Percentiles rank a stretch among this genome's conserved stretches.
phyloP scores from a whole-genome alignment of 108 stramenopile genomes.

The Nitzschia sp. region DNA sequence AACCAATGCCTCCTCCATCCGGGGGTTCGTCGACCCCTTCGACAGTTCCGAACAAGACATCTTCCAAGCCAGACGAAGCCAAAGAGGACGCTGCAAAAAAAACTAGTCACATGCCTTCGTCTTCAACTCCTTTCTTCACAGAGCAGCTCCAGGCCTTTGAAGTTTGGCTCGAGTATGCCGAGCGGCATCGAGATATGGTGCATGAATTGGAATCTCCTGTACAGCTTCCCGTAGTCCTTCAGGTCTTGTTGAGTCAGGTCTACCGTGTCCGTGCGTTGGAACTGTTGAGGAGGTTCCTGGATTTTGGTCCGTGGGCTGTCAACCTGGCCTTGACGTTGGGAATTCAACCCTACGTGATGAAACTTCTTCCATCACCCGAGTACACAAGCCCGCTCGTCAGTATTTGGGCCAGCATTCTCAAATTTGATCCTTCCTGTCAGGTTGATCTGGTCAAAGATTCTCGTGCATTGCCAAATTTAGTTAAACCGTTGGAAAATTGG shows the following conservation, averaged over 20 bases:
- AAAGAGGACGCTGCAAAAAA: background rate
- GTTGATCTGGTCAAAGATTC: slow-evolving; percentile 90
- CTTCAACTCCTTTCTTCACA: slow-evolving; percentile 89
- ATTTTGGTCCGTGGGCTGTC: slow-evolving; percentile 93
- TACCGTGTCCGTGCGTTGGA: slow-evolving; percentile 90
- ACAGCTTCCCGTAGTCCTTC: slow-evolving; percentile 96
- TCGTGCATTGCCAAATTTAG: slow-evolving; percentile 74
- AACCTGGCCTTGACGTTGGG: slow-evolving; percentile 92
- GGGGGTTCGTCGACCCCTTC: background rate
- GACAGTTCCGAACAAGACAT: background rate
- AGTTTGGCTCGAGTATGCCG: slow-evolving; percentile 93
- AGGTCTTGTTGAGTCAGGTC: slow-evolving; percentile 87
- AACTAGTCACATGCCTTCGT: slow-evolving; percentile 12
- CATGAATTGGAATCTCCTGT: slow-evolving; percentile 74
- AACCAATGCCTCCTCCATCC: background rate
- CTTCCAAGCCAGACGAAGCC: background rate
- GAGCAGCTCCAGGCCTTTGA: slow-evolving; percentile 98
- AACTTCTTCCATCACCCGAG: slow-evolving; percentile 90
- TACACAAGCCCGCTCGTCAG: slow-evolving; percentile 88
- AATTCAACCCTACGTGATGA: slow-evolving; percentile 96
- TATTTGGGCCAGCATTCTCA: slow-evolving; percentile 93
- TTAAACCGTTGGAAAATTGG: slow-evolving; percentile 74
- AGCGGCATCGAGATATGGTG: slow-evolving; percentile 35
- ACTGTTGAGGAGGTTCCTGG: slow-evolving; percentile 87
- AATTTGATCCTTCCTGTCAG: slow-evolving; percentile 89